Base-by-base conservation (phyloP, 1,284 basidiomycete genomes). In the Tausonia pullulans region DNA sequence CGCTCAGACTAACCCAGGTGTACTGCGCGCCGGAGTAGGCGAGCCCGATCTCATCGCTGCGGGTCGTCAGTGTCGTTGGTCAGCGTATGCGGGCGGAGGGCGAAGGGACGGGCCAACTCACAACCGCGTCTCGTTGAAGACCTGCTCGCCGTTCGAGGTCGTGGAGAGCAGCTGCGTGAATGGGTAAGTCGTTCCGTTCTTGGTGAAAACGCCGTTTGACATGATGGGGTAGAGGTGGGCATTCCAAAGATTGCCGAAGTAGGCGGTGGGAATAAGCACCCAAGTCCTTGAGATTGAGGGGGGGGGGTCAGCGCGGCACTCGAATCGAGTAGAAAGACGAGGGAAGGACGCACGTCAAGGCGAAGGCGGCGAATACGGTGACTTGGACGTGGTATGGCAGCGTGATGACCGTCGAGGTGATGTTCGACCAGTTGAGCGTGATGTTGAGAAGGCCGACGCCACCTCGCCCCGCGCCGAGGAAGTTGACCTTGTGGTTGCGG, bases 381-480 rank as follows among this genome's bases (percentile, higher is more conserved):
- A 68, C 62, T 58, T 70, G 69, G 5, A 68, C 67, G 41, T 60
- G 62, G 57, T 64, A 70, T 1, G 69, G 69, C 56, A 63, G 67
- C 3, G 67, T 68, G 63, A 70, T 68, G 46, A 69, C 62, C 3
- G 68, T 67, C 8, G 67, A 68, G n/a, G 68, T 69, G 60, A 70
- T 68, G 53, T 70, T 69, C 9, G 6, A 67, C 69, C 68, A 69
- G 55, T 69, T 65, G 13, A 70, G 55, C 0, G 69, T 69, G 41
- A 70, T 69, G 66, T 69, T 70, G 16, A 69, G 50, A 13, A 70
- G 52, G 11, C 69, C 69, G 10, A 67, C 62, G 4, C 69, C 69
- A 14, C 68, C 67, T 44, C 66, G 46, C 1, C 68, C 69, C 1
- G 67, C 67, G 39, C 67, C 68, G 39, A 69, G 52, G 60, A 69